Evolutionary conservation across 305 asterid genomes (phyloP).

Genomic region (Solanum hybrid): DNA sequence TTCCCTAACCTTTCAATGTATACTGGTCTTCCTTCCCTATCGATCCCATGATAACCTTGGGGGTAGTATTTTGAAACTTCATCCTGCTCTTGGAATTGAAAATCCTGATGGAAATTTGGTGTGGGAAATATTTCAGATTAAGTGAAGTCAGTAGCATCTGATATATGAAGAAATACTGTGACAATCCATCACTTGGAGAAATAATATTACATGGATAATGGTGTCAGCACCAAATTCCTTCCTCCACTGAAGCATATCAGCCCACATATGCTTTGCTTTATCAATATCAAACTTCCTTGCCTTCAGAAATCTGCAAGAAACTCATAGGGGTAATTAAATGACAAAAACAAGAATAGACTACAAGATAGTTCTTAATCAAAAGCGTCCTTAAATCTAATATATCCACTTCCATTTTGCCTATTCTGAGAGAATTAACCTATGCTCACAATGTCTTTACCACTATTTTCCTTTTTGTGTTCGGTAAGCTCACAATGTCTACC

Average conservation of each 20-base stretch:
- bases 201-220: conserved; percentile 12
- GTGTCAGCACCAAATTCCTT: conserved; percentile 25
- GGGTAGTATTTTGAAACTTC: conserved; percentile 67
- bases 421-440: not conserved
- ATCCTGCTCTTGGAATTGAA: conserved; percentile 53
- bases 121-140: not conserved
- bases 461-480: not conserved
- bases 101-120: conserved; percentile 36
- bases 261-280: conserved; percentile 29
- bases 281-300: conserved; percentile 30
- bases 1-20: conserved; percentile 76
- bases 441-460: not conserved
- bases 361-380: not conserved
- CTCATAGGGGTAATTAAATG: not conserved
- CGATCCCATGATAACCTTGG: conserved; percentile 78
- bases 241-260: conserved; percentile 29
- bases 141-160: not conserved
- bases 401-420: not conserved
- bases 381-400: not conserved
- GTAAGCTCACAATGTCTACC: not conserved
- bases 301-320: conserved; percentile 20
- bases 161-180: not conserved
- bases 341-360: not conserved
- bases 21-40: conserved; percentile 75
- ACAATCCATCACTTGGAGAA: not conserved